These are phyloP conservation scores for Populus tremula DNA, from an alignment of 345 rosid species.

Conservation along the genomic window DNA sequence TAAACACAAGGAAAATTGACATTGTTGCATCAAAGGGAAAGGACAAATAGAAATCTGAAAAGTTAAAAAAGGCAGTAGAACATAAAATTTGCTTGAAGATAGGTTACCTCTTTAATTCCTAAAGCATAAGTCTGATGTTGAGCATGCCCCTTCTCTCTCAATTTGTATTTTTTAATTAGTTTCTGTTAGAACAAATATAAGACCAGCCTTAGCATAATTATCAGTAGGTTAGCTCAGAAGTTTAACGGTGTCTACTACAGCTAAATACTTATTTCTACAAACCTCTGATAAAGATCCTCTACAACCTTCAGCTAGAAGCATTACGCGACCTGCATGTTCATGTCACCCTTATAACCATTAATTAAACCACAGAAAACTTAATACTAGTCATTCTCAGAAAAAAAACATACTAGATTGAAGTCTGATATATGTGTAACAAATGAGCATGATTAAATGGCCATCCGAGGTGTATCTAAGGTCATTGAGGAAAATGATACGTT, in stretches of 20 bases:
- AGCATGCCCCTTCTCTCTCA: slow-evolving; percentile 76
- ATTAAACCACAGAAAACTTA: background rate
- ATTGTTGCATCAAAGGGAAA: background rate
- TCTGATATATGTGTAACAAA: background rate
- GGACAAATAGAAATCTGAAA: background rate
- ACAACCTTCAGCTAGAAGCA: slow-evolving; percentile 89
- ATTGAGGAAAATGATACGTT: too few relatives aligned
- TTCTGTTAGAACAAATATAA: slow-evolving; percentile 43
- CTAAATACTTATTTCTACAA: slow-evolving; percentile 25
- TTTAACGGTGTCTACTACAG: background rate
- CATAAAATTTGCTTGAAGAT: slow-evolving; percentile 3
- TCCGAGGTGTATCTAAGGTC: background rate
- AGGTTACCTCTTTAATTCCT: slow-evolving; percentile 85
- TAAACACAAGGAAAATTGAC: background rate
- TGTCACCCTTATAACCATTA: slow-evolving; percentile 10
- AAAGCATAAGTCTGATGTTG: slow-evolving; percentile 97
- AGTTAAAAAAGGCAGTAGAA: slow-evolving; percentile 7
- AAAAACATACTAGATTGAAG: background rate
- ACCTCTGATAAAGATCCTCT: slow-evolving; percentile 98
- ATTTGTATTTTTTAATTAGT: slow-evolving; percentile 56
- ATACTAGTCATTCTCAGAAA: background rate
- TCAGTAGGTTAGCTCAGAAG: background rate
- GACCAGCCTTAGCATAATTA: slow-evolving; percentile 18
- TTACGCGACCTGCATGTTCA: slow-evolving; percentile 59
- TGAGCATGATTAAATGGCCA: background rate